Evolutionary conservation across 306 rosid genomes (phyloP).

Genomic region (Sindora glabra): DNA sequence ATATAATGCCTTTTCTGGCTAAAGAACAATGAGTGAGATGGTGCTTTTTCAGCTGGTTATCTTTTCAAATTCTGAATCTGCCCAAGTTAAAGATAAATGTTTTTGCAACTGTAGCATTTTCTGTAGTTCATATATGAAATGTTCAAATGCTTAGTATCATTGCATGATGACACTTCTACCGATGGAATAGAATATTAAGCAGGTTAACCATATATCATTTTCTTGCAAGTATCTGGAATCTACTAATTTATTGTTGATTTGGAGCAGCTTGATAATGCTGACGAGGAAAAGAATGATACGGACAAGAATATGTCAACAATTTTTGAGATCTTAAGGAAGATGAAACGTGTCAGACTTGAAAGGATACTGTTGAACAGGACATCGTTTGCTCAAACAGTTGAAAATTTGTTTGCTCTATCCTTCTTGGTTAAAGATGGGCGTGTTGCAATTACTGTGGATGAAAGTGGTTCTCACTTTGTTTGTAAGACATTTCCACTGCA

Average conservation of each 20-base stretch:
- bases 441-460: slow-evolving; percentile 47
- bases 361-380: slow-evolving; percentile 47
- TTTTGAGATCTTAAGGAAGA: slow-evolving; percentile 49
- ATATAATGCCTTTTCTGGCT: background rate
- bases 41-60: background rate
- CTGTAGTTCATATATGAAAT: background rate
- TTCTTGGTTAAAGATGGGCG: slow-evolving; percentile 86
- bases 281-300: slow-evolving; percentile 56
- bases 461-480: slow-evolving; percentile 51
- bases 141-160: background rate
- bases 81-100: background rate
- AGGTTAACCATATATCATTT: background rate
- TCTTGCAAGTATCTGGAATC: background rate
- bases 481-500: slow-evolving; percentile 33
- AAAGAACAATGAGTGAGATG: background rate
- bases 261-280: slow-evolving; percentile 46
- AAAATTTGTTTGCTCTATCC: slow-evolving; percentile 74
- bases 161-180: background rate
- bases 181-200: background rate
- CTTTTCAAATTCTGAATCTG: background rate
- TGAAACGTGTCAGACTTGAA: slow-evolving; percentile 43
- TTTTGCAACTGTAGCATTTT: background rate
- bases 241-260: slow-evolving; percentile 3
- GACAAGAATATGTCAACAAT: slow-evolving; percentile 64
- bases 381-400: slow-evolving; percentile 80